Percentiles rank a stretch among this genome's conserved stretches.
Conservation (phyloP, 2,329 filamentous ascomycete genomes). For the Diaporthe helianthi region DNA sequence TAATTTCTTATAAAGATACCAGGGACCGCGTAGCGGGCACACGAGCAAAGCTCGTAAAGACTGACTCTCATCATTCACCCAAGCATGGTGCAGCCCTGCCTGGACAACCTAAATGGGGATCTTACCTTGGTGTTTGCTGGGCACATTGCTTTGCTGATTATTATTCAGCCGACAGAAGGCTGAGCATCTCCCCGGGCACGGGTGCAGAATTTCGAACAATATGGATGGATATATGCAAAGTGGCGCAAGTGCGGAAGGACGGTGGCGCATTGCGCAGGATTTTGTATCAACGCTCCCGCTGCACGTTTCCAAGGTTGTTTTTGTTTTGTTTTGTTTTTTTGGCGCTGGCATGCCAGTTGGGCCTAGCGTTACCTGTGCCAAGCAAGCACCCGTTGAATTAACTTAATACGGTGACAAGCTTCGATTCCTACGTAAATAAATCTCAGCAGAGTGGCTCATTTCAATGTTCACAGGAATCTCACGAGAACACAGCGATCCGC, state of each 20-base stretch:
- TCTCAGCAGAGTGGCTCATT: conserved; percentile 14
- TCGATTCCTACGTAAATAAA: not conserved
- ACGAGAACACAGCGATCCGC: not conserved
- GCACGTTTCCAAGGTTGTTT: too few relatives aligned
- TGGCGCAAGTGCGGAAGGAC: not conserved
- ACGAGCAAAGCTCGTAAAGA: too few relatives aligned
- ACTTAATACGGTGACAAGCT: not conserved
- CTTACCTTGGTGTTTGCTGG: too few relatives aligned
- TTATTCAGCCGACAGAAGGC: too few relatives aligned
- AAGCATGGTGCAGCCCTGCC: too few relatives aligned
- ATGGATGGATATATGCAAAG: too few relatives aligned
- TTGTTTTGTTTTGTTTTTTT: not conserved
- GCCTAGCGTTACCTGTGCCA: not conserved
- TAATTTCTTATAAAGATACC: too few relatives aligned
- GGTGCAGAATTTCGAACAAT: too few relatives aligned
- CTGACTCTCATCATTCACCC: too few relatives aligned
- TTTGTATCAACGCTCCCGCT: not conserved
- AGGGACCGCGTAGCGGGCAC: too few relatives aligned
- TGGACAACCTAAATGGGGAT: too few relatives aligned
- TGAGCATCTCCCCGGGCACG: not conserved
- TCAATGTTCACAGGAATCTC: not conserved
- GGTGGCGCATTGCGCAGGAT: not conserved
- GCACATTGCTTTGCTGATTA: too few relatives aligned
- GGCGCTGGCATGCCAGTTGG: not conserved
- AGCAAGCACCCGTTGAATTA: conserved; percentile 20